Evolutionary conservation across 139 green algal species (phyloP).

Genomic region (Micractinium sp.): DNA sequence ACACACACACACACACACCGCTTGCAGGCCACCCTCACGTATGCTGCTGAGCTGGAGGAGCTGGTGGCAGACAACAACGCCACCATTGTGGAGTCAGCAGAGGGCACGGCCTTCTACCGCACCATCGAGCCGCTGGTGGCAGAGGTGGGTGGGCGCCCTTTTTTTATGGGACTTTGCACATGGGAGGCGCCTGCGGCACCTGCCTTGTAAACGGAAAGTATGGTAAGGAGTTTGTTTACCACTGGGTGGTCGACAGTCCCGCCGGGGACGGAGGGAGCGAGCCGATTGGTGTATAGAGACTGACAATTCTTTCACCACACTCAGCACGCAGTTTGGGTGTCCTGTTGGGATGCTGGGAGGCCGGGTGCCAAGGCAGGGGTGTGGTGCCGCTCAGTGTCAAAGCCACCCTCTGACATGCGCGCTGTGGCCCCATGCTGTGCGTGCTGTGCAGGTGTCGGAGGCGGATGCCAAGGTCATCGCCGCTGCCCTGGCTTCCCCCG

Average conservation of each 20-base stretch:
- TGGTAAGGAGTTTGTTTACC: no score
- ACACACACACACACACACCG: no score
- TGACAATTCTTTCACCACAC: no score
- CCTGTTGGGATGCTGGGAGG: no score
- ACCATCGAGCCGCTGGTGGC: constrained; percentile 26
- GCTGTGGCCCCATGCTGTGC: not conserved
- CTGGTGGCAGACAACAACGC: not conserved
- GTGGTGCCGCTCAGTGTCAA: not conserved
- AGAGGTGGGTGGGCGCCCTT: not conserved
- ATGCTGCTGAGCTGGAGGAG: constrained; percentile 3
- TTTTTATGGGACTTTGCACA: no score
- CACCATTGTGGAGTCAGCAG: not conserved
- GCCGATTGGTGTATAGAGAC: no score
- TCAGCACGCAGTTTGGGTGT: not conserved
- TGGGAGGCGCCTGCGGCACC: no score
- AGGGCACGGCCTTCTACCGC: constrained; percentile 21
- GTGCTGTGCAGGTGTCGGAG: not conserved
- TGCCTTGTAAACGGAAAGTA: no score
- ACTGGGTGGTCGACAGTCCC: no score
- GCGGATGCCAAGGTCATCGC: not conserved
- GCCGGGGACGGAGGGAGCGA: no score
- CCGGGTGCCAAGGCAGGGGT: not conserved
- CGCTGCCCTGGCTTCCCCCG: not conserved
- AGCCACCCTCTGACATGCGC: not conserved
- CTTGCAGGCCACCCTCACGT: constrained; percentile 24